phyloP scores from a whole-genome alignment of 768 basidiomycete genomes.

The Leucogyrophana mollusca region DNA sequence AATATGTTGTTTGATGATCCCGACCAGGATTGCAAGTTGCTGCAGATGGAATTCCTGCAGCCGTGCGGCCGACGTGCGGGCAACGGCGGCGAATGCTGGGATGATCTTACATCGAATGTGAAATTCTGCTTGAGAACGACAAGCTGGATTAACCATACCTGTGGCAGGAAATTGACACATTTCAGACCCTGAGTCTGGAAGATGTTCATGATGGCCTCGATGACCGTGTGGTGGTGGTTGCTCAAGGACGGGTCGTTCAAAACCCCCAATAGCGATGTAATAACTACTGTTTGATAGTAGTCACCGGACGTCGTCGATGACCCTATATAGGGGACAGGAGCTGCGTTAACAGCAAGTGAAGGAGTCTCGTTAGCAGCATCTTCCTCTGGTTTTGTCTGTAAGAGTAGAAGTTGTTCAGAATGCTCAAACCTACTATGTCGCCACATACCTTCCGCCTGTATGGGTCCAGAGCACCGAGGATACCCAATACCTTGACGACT shows the following conservation, averaged over 20 bases:
- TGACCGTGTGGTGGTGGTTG: constrained; percentile 87
- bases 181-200: constrained; percentile 98
- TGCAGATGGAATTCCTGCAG: constrained; percentile 93
- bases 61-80: constrained; percentile 76
- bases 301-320: constrained; percentile 77
- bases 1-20: constrained; percentile 96
- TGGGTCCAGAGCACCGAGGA: constrained; percentile 94
- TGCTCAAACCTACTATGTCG: neutral
- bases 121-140: neutral
- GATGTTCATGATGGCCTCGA: constrained; percentile 98
- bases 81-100: constrained; percentile 90
- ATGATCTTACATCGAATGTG: constrained; percentile 64
- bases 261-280: constrained; percentile 82
- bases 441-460: constrained; percentile 83
- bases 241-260: constrained; percentile 86
- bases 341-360: constrained; percentile 62
- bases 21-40: constrained; percentile 91
- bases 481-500: constrained; percentile 92
- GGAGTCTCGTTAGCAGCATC: constrained; percentile 60
- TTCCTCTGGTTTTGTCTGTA: constrained; percentile 59
- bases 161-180: constrained; percentile 92
- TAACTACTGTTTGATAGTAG: constrained; percentile 96
- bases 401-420: neutral
- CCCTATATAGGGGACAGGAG: constrained; percentile 62
- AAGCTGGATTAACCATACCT: constrained; percentile 50